A percentile compares a stretch with the other conserved stretches of the same genome.
phyloP scores from a whole-genome alignment of 2,329 filamentous ascomycete species.

The Neurospora sp. region DNA sequence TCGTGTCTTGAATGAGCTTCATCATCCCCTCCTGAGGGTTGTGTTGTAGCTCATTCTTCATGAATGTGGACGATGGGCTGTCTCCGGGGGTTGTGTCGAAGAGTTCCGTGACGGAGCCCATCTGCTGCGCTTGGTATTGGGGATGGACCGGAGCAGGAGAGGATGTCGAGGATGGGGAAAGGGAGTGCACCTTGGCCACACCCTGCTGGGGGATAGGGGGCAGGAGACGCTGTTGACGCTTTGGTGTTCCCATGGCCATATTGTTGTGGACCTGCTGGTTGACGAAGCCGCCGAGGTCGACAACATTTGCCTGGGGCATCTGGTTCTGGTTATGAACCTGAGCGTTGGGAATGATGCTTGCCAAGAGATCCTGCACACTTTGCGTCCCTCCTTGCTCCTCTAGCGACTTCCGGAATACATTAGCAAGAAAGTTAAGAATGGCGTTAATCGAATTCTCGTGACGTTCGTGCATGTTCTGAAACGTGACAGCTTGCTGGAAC shows the following conservation, averaged over 20 bases:
- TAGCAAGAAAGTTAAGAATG: constrained; percentile 94
- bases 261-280: constrained; percentile 33
- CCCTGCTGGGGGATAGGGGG: constrained; percentile 40
- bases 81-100: constrained; percentile 42
- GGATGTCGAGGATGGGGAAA: constrained; percentile 22
- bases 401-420: constrained; percentile 88
- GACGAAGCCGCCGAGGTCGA: constrained; percentile 51
- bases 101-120: constrained; percentile 51
- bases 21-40: constrained; percentile 53
- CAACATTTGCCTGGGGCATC: constrained; percentile 46
- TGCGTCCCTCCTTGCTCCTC: constrained; percentile 69
- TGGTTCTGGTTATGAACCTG: constrained; percentile 25
- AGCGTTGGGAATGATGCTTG: constrained; percentile 53
- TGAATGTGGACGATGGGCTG: constrained; percentile 34
- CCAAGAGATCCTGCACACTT: constrained; percentile 77
- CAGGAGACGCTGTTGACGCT: constrained; percentile 43
- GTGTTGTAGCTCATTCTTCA: constrained; percentile 46
- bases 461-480: constrained; percentile 86
- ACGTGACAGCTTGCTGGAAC: constrained; percentile 77
- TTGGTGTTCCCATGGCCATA: constrained; percentile 32
- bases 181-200: constrained; percentile 16
- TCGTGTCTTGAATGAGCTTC: constrained; percentile 55
- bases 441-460: constrained; percentile 98
- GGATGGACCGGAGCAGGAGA: constrained; percentile 20
- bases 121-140: constrained; percentile 30